Percentiles rank a stretch among this genome's conserved stretches.
These are phyloP conservation scores for Metarhizium humberi DNA, from an alignment of 2,329 filamentous ascomycete genomes.

Conservation along the genomic window DNA sequence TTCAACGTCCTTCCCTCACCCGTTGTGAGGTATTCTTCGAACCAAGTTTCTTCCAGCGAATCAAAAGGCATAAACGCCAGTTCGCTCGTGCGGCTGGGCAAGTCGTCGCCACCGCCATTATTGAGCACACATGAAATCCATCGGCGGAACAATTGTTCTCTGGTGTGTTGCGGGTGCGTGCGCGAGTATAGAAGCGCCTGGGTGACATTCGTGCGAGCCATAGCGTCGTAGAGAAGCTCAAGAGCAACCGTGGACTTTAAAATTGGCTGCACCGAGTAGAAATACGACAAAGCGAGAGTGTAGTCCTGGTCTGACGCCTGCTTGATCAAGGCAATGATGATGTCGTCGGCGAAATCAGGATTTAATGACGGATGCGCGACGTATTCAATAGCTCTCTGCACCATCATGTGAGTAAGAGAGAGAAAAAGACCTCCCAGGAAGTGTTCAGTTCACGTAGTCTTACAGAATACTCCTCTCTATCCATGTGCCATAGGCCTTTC, in stretches of 20 bases:
- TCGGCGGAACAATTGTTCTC: slow-evolving; percentile 56
- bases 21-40: slow-evolving; percentile 56
- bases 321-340: slow-evolving; percentile 59
- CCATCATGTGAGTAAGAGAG: not conserved
- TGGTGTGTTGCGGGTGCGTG: slow-evolving; percentile 50
- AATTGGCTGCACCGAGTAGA: slow-evolving; percentile 64
- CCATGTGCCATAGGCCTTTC: slow-evolving; percentile 73
- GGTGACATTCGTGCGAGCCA: slow-evolving; percentile 56
- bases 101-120: slow-evolving; percentile 24
- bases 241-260: slow-evolving; percentile 55
- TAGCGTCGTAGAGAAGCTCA: slow-evolving; percentile 58
- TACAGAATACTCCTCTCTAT: slow-evolving; percentile 60
- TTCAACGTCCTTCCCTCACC: slow-evolving; percentile 56
- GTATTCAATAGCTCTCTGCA: slow-evolving; percentile 60
- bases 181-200: slow-evolving; percentile 69
- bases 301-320: slow-evolving; percentile 51
- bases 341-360: slow-evolving; percentile 76
- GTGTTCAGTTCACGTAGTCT: not conserved
- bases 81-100: slow-evolving; percentile 53
- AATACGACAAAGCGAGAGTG: slow-evolving; percentile 66
- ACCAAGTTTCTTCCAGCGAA: slow-evolving; percentile 61
- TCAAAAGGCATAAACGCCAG: slow-evolving; percentile 67
- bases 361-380: slow-evolving; percentile 72
- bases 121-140: slow-evolving; percentile 52
- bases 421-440: not conserved